These are phyloP conservation scores for Mycena metata DNA, from an alignment of 768 basidiomycete species.

Conservation along the genomic window DNA sequence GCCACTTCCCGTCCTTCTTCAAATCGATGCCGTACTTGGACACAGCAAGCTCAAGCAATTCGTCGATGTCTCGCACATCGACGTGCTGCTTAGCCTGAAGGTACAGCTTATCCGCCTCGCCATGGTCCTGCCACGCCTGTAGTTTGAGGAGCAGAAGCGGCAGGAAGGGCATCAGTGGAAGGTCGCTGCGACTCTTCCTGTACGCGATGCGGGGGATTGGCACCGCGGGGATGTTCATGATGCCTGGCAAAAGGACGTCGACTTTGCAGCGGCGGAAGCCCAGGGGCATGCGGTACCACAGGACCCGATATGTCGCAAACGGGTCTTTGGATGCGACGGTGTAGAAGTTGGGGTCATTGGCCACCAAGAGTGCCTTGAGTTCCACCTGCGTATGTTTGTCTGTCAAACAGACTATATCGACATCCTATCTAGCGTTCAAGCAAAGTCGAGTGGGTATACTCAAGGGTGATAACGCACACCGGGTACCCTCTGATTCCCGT, in stretches of 20 bases:
- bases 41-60: constrained; percentile 56
- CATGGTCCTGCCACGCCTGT: constrained; percentile 58
- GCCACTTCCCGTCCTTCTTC: constrained; percentile 43
- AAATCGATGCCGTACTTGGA: constrained; percentile 40
- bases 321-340: constrained; percentile 54
- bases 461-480: constrained; percentile 46
- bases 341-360: constrained; percentile 50
- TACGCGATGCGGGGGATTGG: constrained; percentile 41
- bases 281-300: constrained; percentile 57
- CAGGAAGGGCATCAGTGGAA: constrained; percentile 57
- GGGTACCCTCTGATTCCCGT: constrained; percentile 53
- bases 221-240: constrained; percentile 53
- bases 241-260: constrained; percentile 54
- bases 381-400: constrained; percentile 48
- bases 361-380: constrained; percentile 55
- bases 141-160: constrained; percentile 57
- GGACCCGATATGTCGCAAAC: constrained; percentile 55
- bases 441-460: constrained; percentile 18
- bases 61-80: constrained; percentile 57
- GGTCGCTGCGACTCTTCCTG: constrained; percentile 38
- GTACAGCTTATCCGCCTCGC: constrained; percentile 45
- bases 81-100: constrained; percentile 53
- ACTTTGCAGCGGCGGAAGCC: constrained; percentile 51
- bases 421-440: constrained; percentile 50
- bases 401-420: constrained; percentile 61